Evolutionary conservation across 1,139 yeast genomes (phyloP).

Genomic region (Diutina neorugosa): DNA sequence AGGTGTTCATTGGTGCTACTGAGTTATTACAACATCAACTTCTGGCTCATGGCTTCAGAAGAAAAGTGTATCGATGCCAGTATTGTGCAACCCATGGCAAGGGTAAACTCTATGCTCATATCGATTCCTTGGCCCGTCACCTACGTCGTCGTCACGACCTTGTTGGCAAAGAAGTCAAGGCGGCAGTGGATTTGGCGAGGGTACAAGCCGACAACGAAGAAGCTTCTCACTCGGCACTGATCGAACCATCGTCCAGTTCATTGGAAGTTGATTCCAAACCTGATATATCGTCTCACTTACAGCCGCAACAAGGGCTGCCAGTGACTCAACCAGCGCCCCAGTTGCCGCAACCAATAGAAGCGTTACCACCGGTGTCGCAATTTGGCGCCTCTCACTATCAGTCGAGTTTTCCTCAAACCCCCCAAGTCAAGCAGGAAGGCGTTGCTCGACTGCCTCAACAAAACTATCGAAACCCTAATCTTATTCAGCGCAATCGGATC

Average conservation of each 20-base stretch:
- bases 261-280: not conserved
- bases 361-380: not conserved
- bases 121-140: conserved; percentile 35
- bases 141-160: conserved; percentile 35
- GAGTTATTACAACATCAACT: conserved; percentile 36
- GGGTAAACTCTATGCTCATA: conserved; percentile 34
- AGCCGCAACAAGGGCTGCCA: not conserved
- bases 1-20: conserved; percentile 34
- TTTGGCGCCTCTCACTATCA: not conserved
- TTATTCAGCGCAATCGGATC: not conserved
- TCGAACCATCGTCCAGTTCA: not conserved
- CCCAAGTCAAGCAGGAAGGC: not conserved
- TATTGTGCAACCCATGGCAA: conserved; percentile 28
- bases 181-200: conserved; percentile 38
- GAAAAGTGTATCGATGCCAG: conserved; percentile 31
- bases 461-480: not conserved
- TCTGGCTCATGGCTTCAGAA: conserved; percentile 36
- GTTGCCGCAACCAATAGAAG: not conserved
- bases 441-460: not conserved
- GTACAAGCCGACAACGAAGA: conserved; percentile 9
- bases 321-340: not conserved
- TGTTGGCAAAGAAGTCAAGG: conserved; percentile 34
- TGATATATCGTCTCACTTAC: not conserved
- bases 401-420: not conserved
- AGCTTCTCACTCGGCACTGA: not conserved